Conservation (phyloP, 352 stramenopile species). For the Globisporangium lucens region DNA sequence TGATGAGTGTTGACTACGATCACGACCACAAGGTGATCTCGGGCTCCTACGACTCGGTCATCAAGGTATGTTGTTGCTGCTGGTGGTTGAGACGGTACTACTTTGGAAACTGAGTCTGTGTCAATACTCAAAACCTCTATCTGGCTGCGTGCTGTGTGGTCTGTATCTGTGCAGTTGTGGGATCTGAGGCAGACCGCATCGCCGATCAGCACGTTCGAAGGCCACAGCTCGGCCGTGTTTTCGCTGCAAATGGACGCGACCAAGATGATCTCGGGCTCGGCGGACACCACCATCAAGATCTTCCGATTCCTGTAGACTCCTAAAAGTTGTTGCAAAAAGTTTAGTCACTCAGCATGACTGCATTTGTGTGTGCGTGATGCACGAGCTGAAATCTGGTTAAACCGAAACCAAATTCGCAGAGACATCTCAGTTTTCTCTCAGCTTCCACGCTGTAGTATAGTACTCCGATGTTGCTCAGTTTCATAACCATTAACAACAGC, state of each 20-base stretch:
- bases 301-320: constrained; percentile 24
- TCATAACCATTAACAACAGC: too few relatives aligned
- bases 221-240: constrained; percentile 31
- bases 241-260: constrained; percentile 27
- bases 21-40: constrained; percentile 21
- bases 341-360: too few relatives aligned
- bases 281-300: constrained; percentile 34
- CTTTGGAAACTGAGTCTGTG: neutral
- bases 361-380: too few relatives aligned
- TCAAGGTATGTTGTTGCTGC: constrained; percentile 18
- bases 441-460: too few relatives aligned
- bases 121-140: neutral
- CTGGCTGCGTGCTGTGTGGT: neutral
- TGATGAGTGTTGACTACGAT: constrained; percentile 32
- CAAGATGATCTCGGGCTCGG: constrained; percentile 32
- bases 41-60: constrained; percentile 29
- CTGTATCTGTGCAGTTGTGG: constrained; percentile 17
- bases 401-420: too few relatives aligned
- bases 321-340: too few relatives aligned
- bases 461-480: too few relatives aligned
- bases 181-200: constrained; percentile 18
- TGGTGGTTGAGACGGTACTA: neutral
- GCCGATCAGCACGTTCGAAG: constrained; percentile 22
- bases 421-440: too few relatives aligned
- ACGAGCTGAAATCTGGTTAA: too few relatives aligned